A percentile compares a stretch with the other conserved stretches of the same genome.
These are phyloP conservation scores for Cyclostephanos invisitatus DNA, from an alignment of 108 stramenopile species.

Conservation along the genomic window DNA sequence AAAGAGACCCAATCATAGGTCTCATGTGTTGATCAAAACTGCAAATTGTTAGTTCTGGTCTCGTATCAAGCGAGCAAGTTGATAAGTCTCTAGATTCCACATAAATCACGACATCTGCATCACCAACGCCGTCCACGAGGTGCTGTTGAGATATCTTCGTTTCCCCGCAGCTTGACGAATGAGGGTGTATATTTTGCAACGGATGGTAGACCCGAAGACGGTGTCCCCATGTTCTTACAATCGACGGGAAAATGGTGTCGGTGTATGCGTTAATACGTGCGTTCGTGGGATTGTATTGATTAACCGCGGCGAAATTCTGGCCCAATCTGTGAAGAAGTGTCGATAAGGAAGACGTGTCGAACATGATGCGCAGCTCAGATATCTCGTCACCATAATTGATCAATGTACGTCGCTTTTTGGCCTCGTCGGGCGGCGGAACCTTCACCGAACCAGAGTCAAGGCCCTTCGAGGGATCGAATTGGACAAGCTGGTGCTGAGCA, in stretches of 20 bases:
- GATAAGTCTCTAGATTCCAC: constrained; percentile 19
- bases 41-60: constrained; percentile 32
- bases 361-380: constrained; percentile 20
- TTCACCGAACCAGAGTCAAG: constrained; percentile 1
- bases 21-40: constrained; percentile 47
- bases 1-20: constrained; percentile 35
- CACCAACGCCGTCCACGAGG: constrained; percentile 26
- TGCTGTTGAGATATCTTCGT: constrained; percentile 23
- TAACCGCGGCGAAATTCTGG: constrained; percentile 25
- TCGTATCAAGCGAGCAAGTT: constrained; percentile 20
- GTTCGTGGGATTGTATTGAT: constrained; percentile 23
- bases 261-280: constrained; percentile 24
- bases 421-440: constrained; percentile 29
- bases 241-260: constrained; percentile 36
- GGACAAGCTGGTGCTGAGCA: constrained; percentile 32
- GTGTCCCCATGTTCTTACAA: constrained; percentile 26
- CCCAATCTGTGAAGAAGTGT: constrained; percentile 23
- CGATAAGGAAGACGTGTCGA: constrained; percentile 28
- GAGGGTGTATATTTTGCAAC: constrained; percentile 23
- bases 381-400: constrained; percentile 17
- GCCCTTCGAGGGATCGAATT: constrained; percentile 19
- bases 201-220: constrained; percentile 20
- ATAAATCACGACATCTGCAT: constrained; percentile 43
- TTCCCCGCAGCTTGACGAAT: constrained; percentile 16
- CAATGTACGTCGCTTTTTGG: constrained; percentile 20